These are phyloP conservation scores for Neodidymelliopsis sp. DNA, from an alignment of 2,329 filamentous ascomycete species.

Conservation along the genomic window DNA sequence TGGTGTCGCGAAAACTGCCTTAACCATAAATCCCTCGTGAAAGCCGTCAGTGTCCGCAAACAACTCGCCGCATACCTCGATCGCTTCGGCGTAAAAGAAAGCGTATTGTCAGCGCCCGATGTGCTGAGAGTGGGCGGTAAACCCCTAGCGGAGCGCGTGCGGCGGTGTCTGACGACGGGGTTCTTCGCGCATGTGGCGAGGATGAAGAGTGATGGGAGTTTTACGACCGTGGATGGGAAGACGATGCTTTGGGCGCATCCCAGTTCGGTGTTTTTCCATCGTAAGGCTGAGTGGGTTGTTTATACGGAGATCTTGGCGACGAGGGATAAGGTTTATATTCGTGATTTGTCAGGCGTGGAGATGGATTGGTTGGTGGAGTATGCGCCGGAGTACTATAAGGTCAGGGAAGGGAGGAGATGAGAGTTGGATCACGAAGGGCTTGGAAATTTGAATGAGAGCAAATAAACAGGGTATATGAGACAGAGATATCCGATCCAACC, in stretches of 20 bases:
- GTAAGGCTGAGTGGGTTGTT: conserved; percentile 95
- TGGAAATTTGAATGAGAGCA: not conserved
- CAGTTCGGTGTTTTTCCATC: conserved; percentile 92
- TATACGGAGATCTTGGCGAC: conserved; percentile 95
- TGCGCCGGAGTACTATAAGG: conserved; percentile 70
- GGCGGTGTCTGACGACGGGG: conserved; percentile 83
- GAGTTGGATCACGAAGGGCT: not conserved
- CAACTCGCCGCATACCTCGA: conserved; percentile 90
- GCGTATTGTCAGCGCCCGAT: conserved; percentile 55
- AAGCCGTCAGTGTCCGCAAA: conserved; percentile 83
- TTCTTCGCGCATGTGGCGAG: conserved; percentile 93
- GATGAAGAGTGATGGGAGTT: conserved; percentile 93
- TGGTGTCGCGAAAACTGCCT: conserved; percentile 89
- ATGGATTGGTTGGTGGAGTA: conserved; percentile 92
- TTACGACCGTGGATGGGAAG: conserved; percentile 82
- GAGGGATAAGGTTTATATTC: conserved; percentile 84
- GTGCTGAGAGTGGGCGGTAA: conserved; percentile 51
- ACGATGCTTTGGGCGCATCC: conserved; percentile 86
- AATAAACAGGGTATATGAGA: conserved; percentile 17
- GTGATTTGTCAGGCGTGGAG: conserved; percentile 92
- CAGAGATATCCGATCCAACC: conserved; percentile 10
- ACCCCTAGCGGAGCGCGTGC: conserved; percentile 74
- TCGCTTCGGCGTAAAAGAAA: conserved; percentile 73
- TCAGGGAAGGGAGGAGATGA: conserved; percentile 32
- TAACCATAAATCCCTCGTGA: conserved; percentile 83